Evolutionary conservation across 2,329 filamentous ascomycete genomes (phyloP), one percentile per base, ranked within the genome.

Genomic region (Colletotrichum cordylinicola): DNA sequence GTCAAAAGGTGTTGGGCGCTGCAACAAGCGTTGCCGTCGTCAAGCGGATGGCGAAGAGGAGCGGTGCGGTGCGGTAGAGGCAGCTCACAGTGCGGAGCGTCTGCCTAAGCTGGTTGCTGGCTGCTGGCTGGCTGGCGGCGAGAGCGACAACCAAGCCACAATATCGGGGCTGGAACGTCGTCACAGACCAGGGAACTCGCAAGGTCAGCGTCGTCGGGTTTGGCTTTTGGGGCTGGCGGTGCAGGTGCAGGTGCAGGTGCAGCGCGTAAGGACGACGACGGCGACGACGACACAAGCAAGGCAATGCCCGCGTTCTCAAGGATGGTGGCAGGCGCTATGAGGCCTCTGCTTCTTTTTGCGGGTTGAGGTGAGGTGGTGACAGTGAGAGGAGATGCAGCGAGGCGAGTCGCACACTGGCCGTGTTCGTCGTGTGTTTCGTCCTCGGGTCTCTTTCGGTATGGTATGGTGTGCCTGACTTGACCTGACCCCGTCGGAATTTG

Each of bases 111-210:
- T 12, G 39, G 16, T 18, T n/a, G 39, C 39, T 43, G 18, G 39
- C n/a, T 3, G 0, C 39, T 43, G 18, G 39, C 39, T 43, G 18
- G 67, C 55, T 67, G 70, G 24, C 64, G 69, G 64, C 39, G 73
- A 75, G 70, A 75, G 73, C 73, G 74, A 73, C 48, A 48, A 58
- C 56, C 67, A 77, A 77, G 74, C 74, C 74, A 77, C 74, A 77
- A 72, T 71, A 73, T 39, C 39, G 70, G 76, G 76, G 70, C 76
- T 77, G 29, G 62, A 43, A 39, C 58, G 55, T 75, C 67, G 75
- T 75, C 67, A 75, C 70, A 67, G 31, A 67, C 18, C 15, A 12
- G 60, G 69, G 21, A 39, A 64, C 39, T 68, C 35, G 70, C 69
- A 65, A 74, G 48, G 64, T 61, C 65, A 62, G 58, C 43, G 65